These are phyloP conservation scores for Pseudocercospora crystallina DNA, from an alignment of 2,329 filamentous ascomycete species.

Conservation along the genomic window DNA sequence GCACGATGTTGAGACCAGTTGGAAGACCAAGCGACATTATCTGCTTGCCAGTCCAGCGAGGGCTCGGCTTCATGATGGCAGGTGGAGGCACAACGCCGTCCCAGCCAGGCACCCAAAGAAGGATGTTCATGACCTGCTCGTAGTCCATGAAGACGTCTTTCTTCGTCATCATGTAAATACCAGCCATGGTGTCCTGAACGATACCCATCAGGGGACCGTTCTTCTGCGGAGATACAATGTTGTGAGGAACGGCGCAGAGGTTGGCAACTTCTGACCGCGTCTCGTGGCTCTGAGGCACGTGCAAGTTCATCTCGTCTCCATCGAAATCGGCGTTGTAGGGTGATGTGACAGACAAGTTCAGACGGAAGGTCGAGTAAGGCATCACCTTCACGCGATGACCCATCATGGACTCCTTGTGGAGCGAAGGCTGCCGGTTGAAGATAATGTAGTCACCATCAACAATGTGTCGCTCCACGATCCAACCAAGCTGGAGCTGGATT, in stretches of 20 bases:
- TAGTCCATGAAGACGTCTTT: constrained; percentile 88
- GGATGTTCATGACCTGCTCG: constrained; percentile 91
- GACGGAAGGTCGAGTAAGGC: constrained; percentile 97
- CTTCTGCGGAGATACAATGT: constrained; percentile 96
- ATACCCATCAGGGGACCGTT: constrained; percentile 99
- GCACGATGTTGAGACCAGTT: constrained; percentile 74
- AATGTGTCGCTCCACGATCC: constrained; percentile 97
- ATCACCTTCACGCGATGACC: constrained; percentile 95
- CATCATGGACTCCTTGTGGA: constrained; percentile 99
- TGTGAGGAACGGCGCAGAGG: constrained; percentile 94
- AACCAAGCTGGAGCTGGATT: constrained; percentile 88
- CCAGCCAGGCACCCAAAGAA: constrained; percentile 98
- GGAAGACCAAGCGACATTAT: constrained; percentile 93
- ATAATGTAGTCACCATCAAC: constrained; percentile 97
- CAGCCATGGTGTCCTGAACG: constrained; percentile 94
- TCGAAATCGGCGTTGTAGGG: constrained; percentile 99
- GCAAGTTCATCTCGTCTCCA: constrained; percentile 99
- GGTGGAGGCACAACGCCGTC: constrained; percentile 90
- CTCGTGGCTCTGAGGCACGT: constrained; percentile 97
- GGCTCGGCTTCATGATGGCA: constrained; percentile 88
- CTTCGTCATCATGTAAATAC: constrained; percentile 94
- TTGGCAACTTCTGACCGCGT: constrained; percentile 92
- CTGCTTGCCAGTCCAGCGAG: constrained; percentile 98
- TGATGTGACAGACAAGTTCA: constrained; percentile 95
- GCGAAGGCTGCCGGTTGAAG: constrained; percentile 98